A percentile compares a stretch with the other conserved stretches of the same genome.
phyloP scores from a whole-genome alignment of 305 asterid species.

The Euphrasia arctica region DNA sequence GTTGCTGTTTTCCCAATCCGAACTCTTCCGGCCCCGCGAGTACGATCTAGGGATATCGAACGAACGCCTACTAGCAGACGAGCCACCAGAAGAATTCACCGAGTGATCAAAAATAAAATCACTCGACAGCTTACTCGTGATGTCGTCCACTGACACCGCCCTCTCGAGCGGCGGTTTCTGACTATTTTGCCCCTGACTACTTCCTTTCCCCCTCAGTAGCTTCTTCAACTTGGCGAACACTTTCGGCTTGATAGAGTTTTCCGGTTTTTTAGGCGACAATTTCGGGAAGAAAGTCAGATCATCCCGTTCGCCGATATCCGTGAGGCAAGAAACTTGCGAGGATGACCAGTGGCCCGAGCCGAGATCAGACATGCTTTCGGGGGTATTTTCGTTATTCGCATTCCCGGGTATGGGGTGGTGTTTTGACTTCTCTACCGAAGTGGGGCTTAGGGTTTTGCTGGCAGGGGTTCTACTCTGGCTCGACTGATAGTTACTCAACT shows the following conservation, averaged over 20 bases:
- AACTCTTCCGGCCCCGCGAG: slow-evolving; percentile 32
- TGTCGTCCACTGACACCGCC: slow-evolving; percentile 24
- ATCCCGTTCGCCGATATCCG: slow-evolving; percentile 50
- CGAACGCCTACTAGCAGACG: slow-evolving; percentile 39
- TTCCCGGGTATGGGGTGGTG: slow-evolving; percentile 57
- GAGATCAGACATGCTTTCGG: slow-evolving; percentile 38
- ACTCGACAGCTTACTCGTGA: slow-evolving; percentile 25
- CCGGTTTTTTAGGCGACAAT: background rate
- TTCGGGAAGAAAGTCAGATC: slow-evolving; percentile 26
- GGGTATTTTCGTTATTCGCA: slow-evolving; percentile 31
- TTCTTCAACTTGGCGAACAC: slow-evolving; percentile 52
- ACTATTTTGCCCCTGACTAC: background rate
- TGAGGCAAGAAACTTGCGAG: slow-evolving; percentile 55
- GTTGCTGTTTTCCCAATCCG: slow-evolving; percentile 27
- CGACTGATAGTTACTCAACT: slow-evolving; percentile 53
- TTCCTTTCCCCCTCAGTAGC: slow-evolving; percentile 47
- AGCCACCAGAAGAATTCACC: slow-evolving; percentile 35
- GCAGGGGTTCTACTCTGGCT: background rate
- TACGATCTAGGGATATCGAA: slow-evolving; percentile 44
- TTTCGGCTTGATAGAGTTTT: slow-evolving; percentile 34
- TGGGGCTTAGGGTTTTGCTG: slow-evolving; percentile 55
- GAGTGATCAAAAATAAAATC: slow-evolving; percentile 21
- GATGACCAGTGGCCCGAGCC: slow-evolving; percentile 33
- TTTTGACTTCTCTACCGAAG: slow-evolving; percentile 60
- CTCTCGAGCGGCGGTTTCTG: slow-evolving; percentile 14